Base-by-base conservation (phyloP, 1,284 basidiomycete genomes). In the Puccinia hordei region DNA sequence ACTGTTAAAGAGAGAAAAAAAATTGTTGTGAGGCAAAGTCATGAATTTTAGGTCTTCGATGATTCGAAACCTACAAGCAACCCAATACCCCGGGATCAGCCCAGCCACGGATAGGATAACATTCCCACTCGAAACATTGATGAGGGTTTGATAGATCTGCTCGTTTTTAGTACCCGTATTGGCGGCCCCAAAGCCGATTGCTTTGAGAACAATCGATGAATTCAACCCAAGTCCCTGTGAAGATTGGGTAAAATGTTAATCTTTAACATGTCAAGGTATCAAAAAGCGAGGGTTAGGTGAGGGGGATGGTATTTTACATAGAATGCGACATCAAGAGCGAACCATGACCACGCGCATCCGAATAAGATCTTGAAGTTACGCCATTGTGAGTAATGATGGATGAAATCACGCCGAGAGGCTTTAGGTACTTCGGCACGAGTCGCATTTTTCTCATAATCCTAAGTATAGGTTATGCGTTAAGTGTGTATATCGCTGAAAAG, bases 71-170 rank as follows among this genome's bases (percentile, higher is more conserved):
- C 30, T n/a, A 78, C 75, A 91, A 10, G 89, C 84, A n/a, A 86
- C 89, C 88, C 89, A 92, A 87, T 92, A 93, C 1, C 91, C 91
- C 4, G 92, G 91, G 76, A 92, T 89, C 79, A 92, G 87, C 75
- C 91, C 91, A 63, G 90, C 92, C 38, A 82, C 77, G 55, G 83
- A 82, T 19, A 93, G 87, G 82, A 93, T 90, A 82, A 93, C 86
- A 87, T 88, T 88, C 17, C 87, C 87, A 71, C 88, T 85, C 27
- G 86, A 84, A 79, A 84, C 83, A 84, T 87, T 87, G 83, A 85
- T 83, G 8, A 88, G 83, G 12, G 85, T 85, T 69, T 87, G 83
- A 82, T 85, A 87, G 38, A 86, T 85, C 77, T 82, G 81, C 57
- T 86, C 82, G 66, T 84, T 83, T 80, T 85, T 84, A 69, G 84